These are phyloP conservation scores for Cladophialophora immunda DNA, from an alignment of 2,329 filamentous ascomycete genomes.

Conservation along the genomic window DNA sequence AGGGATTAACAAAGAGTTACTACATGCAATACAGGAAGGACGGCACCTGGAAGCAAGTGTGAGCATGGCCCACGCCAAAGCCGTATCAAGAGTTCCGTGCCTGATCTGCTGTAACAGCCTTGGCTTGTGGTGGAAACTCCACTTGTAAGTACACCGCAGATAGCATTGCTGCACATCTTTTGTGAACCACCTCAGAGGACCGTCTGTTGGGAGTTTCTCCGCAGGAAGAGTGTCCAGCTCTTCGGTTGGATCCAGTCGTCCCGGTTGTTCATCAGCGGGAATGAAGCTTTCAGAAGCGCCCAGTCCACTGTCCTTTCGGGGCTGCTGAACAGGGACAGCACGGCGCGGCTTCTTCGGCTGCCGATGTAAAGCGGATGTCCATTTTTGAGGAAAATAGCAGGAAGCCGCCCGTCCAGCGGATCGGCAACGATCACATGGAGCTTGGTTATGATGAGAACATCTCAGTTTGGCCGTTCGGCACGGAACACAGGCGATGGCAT, in stretches of 20 bases:
- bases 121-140: conserved; percentile 3
- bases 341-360: conserved; percentile 7
- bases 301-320: neutral
- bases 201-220: neutral
- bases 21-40: neutral
- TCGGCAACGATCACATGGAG: conserved; percentile 1
- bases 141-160: conserved; percentile 5
- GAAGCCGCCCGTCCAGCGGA: neutral
- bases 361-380: conserved; percentile 2
- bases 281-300: neutral
- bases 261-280: neutral
- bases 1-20: neutral
- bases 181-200: neutral
- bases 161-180: neutral
- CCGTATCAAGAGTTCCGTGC: neutral
- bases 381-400: neutral
- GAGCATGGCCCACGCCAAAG: neutral
- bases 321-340: neutral
- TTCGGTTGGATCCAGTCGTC: neutral
- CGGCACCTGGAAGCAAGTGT: neutral
- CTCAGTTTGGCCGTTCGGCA: conserved; percentile 2
- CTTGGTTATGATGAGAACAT: neutral
- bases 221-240: neutral
- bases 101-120: neutral
- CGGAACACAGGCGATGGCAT: conserved; percentile 1